These are phyloP conservation scores for Coniochaeta sp. DNA, from an alignment of 2,329 filamentous ascomycete species.

Conservation along the genomic window DNA sequence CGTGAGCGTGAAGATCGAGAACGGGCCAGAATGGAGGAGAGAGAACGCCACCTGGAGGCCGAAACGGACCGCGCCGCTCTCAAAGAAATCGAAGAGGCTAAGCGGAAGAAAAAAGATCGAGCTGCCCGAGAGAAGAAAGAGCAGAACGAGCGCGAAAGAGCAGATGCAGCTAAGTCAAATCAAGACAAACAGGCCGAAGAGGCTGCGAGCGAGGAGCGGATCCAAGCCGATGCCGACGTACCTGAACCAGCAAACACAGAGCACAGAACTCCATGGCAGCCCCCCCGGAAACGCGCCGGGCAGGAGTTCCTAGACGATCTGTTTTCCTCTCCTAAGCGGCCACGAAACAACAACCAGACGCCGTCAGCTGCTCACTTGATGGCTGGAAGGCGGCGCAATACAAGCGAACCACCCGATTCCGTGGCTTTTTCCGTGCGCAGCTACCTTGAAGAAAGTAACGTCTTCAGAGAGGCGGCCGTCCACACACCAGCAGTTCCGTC, in stretches of 20 bases:
- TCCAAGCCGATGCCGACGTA: background rate
- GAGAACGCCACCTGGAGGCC: no score
- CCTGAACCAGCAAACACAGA: background rate
- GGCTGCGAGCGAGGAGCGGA: background rate
- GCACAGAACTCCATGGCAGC: background rate
- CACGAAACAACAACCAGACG: background rate
- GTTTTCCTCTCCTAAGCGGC: background rate
- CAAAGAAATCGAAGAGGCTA: no score
- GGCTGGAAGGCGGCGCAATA: background rate
- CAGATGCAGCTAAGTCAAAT: background rate
- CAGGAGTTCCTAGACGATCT: background rate
- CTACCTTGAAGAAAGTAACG: constrained; percentile 17
- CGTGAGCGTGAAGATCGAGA: no score
- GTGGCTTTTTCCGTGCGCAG: constrained; percentile 9
- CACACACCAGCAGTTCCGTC: constrained; percentile 9
- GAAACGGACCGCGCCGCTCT: no score
- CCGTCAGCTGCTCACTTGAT: background rate
- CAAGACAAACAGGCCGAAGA: background rate
- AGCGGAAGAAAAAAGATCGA: background rate
- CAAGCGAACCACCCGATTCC: background rate
- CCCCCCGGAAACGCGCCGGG: background rate
- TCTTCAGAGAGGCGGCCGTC: constrained; percentile 13
- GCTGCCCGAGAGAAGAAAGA: background rate
- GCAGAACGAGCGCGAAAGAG: background rate
- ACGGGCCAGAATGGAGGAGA: no score